Base-by-base conservation (phyloP, 352 stramenopile species). In the Pythium oligandrum region DNA sequence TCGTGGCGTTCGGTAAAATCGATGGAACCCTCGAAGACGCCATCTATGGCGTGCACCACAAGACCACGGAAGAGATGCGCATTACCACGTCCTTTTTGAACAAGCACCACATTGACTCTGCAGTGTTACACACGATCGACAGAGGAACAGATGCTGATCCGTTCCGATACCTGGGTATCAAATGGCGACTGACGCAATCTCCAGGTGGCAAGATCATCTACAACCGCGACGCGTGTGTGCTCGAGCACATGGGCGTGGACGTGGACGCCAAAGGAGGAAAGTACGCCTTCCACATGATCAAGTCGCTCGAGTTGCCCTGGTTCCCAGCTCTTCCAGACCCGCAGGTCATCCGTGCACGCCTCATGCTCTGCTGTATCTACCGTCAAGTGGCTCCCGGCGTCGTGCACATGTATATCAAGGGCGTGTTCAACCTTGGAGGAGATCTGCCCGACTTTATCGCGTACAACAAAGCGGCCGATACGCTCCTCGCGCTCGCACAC, bases 291-390 rank as follows among this genome's bases (percentile, higher is more conserved):
- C 70, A 73, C 11, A 37, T 85, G 17, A 57, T 84, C 26, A 72
- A 82, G 43, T 85, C 74, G 8, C 63, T 88, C 26, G 70, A 83
- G 12, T 59, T 70, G 3, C 48, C 64, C 4, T 67, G 57, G 0
- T 83, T 71, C 30, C 71, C 71, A 4, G 37, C 59, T 12, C 65
- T 75, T 38, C 46, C 58, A 0, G 64, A 78, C 49, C 66, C 11
- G 38, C 63, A 60, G 36, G 53, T 73, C 51, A 55, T 80, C 6
- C 73, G 69, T 17, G 68, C 73, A 32, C 70, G 71, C 33, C 70
- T 78, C 62, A 81, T 76, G 66, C 51, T 83, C 36, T 83, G 73
- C 52, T 79, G 70, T 48, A 85, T 87, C 49, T 80, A 77, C 44
- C 71, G 77, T 0, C 72, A 88, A 45, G 33, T 74, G 17, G 49